These are phyloP conservation scores for Sporothrix globosa DNA, from an alignment of 2,329 filamentous ascomycete species.

Conservation along the genomic window DNA sequence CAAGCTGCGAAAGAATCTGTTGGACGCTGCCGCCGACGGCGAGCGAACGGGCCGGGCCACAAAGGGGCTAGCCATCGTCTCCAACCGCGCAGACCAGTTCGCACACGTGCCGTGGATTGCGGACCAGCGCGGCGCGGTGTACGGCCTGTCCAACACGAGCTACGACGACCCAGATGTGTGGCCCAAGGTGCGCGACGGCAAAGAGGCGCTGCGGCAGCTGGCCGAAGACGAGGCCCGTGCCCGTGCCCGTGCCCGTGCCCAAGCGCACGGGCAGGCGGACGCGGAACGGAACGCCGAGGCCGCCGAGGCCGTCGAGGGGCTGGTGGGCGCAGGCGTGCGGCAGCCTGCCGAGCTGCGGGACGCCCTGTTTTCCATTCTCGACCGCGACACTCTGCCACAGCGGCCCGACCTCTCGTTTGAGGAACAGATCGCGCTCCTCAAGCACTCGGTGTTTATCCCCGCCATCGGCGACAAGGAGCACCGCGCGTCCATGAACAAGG, in stretches of 20 bases:
- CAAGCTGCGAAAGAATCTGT: conserved; percentile 52
- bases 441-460: conserved; percentile 65
- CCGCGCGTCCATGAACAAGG: conserved; percentile 38
- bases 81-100: conserved; percentile 59
- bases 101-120: conserved; percentile 62
- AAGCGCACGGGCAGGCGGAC: too few species aligned
- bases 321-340: background rate
- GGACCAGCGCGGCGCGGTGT: conserved; percentile 53
- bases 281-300: background rate
- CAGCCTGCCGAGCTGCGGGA: conserved; percentile 50
- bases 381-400: conserved; percentile 59
- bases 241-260: background rate
- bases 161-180: conserved; percentile 59
- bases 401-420: conserved; percentile 52
- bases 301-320: background rate
- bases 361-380: conserved; percentile 58
- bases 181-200: conserved; percentile 64
- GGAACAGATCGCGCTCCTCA: conserved; percentile 57
- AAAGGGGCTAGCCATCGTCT: conserved; percentile 63
- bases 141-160: conserved; percentile 65
- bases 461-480: conserved; percentile 54
- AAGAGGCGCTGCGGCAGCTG: conserved; percentile 49
- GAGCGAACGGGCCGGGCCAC: conserved; percentile 25
- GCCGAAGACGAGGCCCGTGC: conserved; percentile 39
- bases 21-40: conserved; percentile 23